Base-by-base conservation (phyloP, 192 early-diverging fungal genomes). In the Linderina pennispora region DNA sequence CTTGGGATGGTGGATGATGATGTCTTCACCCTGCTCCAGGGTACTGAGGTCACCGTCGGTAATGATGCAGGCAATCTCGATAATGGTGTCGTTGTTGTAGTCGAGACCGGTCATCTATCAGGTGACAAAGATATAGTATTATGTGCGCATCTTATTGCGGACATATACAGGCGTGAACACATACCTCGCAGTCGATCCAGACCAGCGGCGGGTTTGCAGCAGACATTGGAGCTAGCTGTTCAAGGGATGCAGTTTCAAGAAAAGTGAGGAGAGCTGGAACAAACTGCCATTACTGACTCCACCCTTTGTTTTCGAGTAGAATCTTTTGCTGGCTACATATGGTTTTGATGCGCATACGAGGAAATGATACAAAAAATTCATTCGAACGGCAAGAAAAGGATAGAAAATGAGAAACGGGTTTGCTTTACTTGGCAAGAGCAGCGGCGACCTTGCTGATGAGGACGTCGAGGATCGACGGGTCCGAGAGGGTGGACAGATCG, bases 41-140 rank as follows among this genome's bases (percentile, higher is more conserved):
- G 87, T 61, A 37, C 91, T 91, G 10, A 97, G 69, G n/a, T 89
- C 74, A 13, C 77, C 84, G 54, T 97, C 88, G 1, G 95, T 95
- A 48, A 96, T 68, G 31, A 98, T 78, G 39, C 77, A 79, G 0
- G 93, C 90, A 24, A 98, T 89, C 62, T 97, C 90, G 47, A 96
- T 89, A 55, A 94, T 78, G 23, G 81, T 79, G 55, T 91, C 91
- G 36, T 83, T 81, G 15, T 40, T 49, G 40, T 48, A 45, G 41
- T 75, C 73, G 8, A 75, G 62, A 2, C 73, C 73, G 1, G 73
- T 75, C 73, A 75, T 75, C 61, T n/a, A n/a, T n/a, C n/a, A n/a
- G n/a, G n/a, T n/a, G n/a, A n/a, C n/a, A n/a, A n/a, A n/a, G n/a
- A n/a, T n/a, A n/a, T n/a, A n/a, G n/a, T n/a, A n/a, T n/a, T n/a